Evolutionary conservation across 345 rosid species (phyloP).

Genomic region (Salix brachista): DNA sequence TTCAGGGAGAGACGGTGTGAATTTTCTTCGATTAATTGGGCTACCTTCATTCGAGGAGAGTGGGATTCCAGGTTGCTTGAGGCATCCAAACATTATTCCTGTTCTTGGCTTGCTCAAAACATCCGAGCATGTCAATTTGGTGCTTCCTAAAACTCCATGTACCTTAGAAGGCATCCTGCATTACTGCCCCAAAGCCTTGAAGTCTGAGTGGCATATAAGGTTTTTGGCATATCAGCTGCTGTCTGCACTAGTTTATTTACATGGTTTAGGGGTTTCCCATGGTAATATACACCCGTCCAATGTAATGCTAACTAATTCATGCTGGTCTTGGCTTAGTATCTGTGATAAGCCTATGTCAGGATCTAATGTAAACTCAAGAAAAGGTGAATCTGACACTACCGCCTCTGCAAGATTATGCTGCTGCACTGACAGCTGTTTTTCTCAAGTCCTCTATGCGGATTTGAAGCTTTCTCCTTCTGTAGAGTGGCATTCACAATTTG

Average conservation of each 20-base stretch:
- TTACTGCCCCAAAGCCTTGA: constrained; percentile 61
- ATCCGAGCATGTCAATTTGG: constrained; percentile 39
- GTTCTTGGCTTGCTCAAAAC: constrained; percentile 58
- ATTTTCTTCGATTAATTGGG: constrained; percentile 62
- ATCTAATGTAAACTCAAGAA: constrained; percentile 19
- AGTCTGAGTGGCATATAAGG: constrained; percentile 69
- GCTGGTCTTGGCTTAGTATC: constrained; percentile 72
- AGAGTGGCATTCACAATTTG: constrained; percentile 65
- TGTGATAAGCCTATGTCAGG: constrained; percentile 35
- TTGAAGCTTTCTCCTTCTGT: constrained; percentile 48
- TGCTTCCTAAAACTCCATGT: constrained; percentile 68
- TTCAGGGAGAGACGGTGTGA: constrained; percentile 52
- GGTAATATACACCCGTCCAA: constrained; percentile 67
- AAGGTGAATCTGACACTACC: constrained; percentile 15
- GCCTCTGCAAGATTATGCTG: constrained; percentile 30
- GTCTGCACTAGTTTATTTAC: constrained; percentile 67
- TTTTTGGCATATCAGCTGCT: constrained; percentile 72
- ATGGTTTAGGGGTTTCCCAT: constrained; percentile 59
- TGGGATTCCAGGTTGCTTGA: constrained; percentile 46
- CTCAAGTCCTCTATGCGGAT: constrained; percentile 55
- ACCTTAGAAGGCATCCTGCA: constrained; percentile 71
- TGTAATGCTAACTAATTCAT: constrained; percentile 55
- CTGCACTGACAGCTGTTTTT: constrained; percentile 50
- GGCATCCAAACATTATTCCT: constrained; percentile 85
- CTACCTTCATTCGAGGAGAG: constrained; percentile 49